A percentile compares a stretch with the other conserved stretches of the same genome.
Conservation (phyloP, 2,329 filamentous ascomycete species). For the Colletotrichum australisinense region DNA sequence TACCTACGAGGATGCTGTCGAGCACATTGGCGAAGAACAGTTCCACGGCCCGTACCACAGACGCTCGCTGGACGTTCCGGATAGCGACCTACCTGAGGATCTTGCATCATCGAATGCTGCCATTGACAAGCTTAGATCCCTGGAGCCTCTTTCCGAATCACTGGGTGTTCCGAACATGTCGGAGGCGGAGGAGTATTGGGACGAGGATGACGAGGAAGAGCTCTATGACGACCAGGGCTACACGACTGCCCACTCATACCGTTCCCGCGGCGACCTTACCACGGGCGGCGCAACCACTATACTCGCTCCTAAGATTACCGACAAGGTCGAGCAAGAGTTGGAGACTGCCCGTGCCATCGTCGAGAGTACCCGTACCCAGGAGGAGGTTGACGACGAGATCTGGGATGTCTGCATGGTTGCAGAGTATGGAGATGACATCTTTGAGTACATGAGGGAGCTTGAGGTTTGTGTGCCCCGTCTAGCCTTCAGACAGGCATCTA, state of each 20-base stretch:
- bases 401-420: conserved; percentile 98
- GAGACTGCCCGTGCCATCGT: conserved; percentile 74
- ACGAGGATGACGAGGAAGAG: conserved; percentile 77
- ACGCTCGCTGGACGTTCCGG: conserved; percentile 19
- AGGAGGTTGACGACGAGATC: conserved; percentile 87
- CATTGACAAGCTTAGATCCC: background rate
- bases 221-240: conserved; percentile 76
- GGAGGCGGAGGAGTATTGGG: conserved; percentile 77
- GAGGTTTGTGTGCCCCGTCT: conserved; percentile 71
- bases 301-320: conserved; percentile 78
- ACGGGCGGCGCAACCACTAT: conserved; percentile 65
- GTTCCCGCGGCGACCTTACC: conserved; percentile 76
- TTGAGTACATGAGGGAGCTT: conserved; percentile 87
- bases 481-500: background rate
- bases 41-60: conserved; percentile 22
- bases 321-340: conserved; percentile 78
- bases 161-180: conserved; percentile 38
- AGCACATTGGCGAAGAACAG: conserved; percentile 48
- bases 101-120: conserved; percentile 6
- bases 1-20: conserved; percentile 58
- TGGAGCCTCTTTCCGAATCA: conserved; percentile 25
- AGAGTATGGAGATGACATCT: conserved; percentile 96
- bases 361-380: conserved; percentile 70
- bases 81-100: conserved; percentile 10
- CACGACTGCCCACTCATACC: conserved; percentile 80